Evolutionary conservation across 306 rosid genomes (phyloP).

Genomic region (Lathyrus oleraceus): DNA sequence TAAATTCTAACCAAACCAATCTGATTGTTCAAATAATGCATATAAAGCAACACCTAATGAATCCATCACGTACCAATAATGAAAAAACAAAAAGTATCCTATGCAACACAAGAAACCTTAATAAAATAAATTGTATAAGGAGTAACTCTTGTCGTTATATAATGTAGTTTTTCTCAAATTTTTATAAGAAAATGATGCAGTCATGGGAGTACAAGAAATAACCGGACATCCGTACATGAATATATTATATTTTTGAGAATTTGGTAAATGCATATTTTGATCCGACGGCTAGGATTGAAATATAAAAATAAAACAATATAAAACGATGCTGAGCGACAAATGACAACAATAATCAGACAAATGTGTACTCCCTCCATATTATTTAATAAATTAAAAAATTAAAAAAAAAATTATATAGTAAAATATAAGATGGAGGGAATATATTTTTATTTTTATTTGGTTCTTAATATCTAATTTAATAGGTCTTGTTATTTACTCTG

Average conservation of each 20-base stretch:
- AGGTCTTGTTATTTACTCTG: too few relatives aligned
- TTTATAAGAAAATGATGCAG: too few relatives aligned
- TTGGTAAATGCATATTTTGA: not conserved
- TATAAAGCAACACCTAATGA: not conserved
- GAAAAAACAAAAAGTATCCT: too few relatives aligned
- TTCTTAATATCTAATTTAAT: too few relatives aligned
- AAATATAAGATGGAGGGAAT: too few relatives aligned
- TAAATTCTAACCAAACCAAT: not conserved
- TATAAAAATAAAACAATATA: not conserved
- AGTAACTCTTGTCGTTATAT: not conserved
- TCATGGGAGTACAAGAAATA: not conserved
- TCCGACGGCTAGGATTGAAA: constrained; percentile 19
- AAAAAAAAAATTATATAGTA: too few relatives aligned
- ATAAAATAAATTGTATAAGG: not conserved
- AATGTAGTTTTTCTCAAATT: not conserved
- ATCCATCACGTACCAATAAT: not conserved
- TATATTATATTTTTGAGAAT: not conserved
- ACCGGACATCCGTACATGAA: constrained; percentile 33
- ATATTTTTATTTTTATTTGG: too few relatives aligned
- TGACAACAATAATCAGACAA: not conserved
- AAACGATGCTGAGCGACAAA: not conserved
- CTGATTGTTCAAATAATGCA: not conserved
- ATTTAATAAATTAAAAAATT: too few relatives aligned
- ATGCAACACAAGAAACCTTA: not conserved
- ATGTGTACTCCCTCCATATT: too few relatives aligned